phyloP scores from a whole-genome alignment of 108 stramenopile species.

The Nitzschia sp. region DNA sequence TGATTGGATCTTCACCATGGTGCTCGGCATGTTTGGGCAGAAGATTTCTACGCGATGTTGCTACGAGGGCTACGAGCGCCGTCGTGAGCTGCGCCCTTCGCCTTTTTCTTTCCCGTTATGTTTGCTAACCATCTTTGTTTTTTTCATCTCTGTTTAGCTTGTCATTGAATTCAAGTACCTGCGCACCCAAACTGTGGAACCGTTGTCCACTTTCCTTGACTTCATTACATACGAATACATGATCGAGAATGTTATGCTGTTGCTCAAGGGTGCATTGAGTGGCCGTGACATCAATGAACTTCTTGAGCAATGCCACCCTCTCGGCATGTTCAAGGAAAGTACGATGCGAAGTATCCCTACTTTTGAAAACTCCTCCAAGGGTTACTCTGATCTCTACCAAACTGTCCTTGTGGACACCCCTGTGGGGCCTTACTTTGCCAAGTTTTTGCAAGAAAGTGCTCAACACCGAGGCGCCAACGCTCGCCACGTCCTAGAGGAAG shows the following conservation, averaged over 20 bases:
- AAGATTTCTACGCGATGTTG: not conserved
- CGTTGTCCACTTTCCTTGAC: conserved; percentile 95
- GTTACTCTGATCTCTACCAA: conserved; percentile 97
- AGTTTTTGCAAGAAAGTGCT: conserved; percentile 85
- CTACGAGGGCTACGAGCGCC: not conserved
- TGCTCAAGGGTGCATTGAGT: conserved; percentile 94
- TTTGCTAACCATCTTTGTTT: too few species aligned
- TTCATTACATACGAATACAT: conserved; percentile 99
- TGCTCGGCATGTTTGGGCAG: not conserved
- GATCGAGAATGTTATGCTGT: conserved; percentile 99
- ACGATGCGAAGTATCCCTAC: conserved; percentile 98
- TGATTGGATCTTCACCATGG: not conserved
- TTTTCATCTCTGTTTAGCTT: conserved; percentile 56
- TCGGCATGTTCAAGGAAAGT: conserved; percentile 97
- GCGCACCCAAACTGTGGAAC: conserved; percentile 95
- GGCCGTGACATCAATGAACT: conserved; percentile 97
- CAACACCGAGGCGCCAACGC: conserved; percentile 58
- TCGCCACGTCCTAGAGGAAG: conserved; percentile 94
- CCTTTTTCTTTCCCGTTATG: too few species aligned
- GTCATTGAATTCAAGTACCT: conserved; percentile 97
- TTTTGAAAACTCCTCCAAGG: conserved; percentile 91
- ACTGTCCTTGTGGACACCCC: conserved; percentile 99
- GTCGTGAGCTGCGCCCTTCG: too few species aligned
- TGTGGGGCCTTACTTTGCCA: conserved; percentile 95
- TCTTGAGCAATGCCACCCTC: conserved; percentile 97